Evolutionary conservation across 2,329 filamentous ascomycete species (phyloP).

Genomic region (Sphaerostilbella broomeana): DNA sequence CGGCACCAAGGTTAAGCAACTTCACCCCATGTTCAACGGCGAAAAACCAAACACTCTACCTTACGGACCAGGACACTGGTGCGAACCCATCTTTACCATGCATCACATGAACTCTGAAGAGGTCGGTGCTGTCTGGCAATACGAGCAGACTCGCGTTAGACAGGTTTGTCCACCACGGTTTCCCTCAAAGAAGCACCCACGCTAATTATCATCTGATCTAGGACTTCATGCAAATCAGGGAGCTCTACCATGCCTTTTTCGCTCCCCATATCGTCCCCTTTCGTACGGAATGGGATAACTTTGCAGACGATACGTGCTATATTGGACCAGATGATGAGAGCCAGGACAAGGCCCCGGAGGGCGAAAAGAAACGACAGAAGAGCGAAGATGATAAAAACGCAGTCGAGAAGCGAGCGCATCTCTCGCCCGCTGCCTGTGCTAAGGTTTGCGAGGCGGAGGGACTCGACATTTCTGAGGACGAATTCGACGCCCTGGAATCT

Average conservation of each 20-base stretch:
- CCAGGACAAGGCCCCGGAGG: conserved; percentile 27
- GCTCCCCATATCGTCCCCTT: conserved; percentile 34
- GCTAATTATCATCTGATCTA: conserved; percentile 16
- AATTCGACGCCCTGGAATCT: conserved; percentile 23
- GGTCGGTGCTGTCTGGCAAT: conserved; percentile 46
- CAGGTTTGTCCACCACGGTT: conserved; percentile 27
- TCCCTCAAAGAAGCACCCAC: neutral
- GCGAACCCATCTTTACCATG: conserved; percentile 51
- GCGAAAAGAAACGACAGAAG: conserved; percentile 30
- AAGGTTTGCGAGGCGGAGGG: conserved; percentile 40
- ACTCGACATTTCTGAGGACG: conserved; percentile 30
- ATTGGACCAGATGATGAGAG: conserved; percentile 32
- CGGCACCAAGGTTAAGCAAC: conserved; percentile 35
- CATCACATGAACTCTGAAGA: conserved; percentile 49
- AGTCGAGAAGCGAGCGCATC: conserved; percentile 39
- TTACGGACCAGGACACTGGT: conserved; percentile 45
- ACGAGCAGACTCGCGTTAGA: conserved; percentile 42
- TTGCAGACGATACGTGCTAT: conserved; percentile 42
- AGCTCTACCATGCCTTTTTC: conserved; percentile 45
- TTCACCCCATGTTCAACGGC: conserved; percentile 49
- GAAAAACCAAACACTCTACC: conserved; percentile 47
- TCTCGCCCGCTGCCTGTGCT: conserved; percentile 40
- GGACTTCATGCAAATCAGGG: conserved; percentile 39
- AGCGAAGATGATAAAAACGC: conserved; percentile 33
- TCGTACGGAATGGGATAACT: conserved; percentile 47